Evolutionary conservation across 169 alveolate genomes (phyloP).

Genomic region (Ichthyophthirius multifiliis): DNA sequence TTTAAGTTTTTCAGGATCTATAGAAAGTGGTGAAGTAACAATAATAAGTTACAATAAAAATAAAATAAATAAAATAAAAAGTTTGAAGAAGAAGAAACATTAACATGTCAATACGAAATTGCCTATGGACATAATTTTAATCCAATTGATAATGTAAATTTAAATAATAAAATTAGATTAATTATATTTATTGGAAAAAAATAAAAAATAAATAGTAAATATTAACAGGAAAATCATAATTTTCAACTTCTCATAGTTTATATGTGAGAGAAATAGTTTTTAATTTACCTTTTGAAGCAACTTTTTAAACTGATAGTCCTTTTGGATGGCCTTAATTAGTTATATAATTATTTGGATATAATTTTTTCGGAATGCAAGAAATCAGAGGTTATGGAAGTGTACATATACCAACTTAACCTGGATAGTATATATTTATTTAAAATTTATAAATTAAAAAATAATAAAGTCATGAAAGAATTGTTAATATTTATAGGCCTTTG

Average conservation of each 20-base stretch:
- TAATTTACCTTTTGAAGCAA: constrained; percentile 20
- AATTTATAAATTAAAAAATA: neutral
- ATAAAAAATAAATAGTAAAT: neutral
- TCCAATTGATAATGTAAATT: neutral
- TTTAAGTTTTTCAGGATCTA: constrained; percentile 4
- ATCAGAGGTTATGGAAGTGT: constrained; percentile 17
- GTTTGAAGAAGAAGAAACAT: neutral
- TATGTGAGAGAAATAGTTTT: constrained; percentile 10
- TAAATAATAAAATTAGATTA: neutral
- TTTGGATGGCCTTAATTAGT: constrained; percentile 13
- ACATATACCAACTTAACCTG: constrained; percentile 19
- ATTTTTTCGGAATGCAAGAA: neutral
- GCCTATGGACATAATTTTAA: neutral
- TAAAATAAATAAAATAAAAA: no score
- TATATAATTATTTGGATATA: neutral
- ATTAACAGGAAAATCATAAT: constrained; percentile 8
- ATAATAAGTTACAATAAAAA: no score
- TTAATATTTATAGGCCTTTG: neutral
- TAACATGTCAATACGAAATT: neutral
- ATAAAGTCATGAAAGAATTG: constrained; percentile 2
- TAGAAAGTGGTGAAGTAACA: constrained; percentile 9
- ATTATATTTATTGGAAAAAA: neutral
- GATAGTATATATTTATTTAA: neutral
- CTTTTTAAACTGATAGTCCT: neutral
- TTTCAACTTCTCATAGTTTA: constrained; percentile 5